These are phyloP conservation scores for Mangifera indica DNA, from an alignment of 345 rosid species.

Conservation along the genomic window DNA sequence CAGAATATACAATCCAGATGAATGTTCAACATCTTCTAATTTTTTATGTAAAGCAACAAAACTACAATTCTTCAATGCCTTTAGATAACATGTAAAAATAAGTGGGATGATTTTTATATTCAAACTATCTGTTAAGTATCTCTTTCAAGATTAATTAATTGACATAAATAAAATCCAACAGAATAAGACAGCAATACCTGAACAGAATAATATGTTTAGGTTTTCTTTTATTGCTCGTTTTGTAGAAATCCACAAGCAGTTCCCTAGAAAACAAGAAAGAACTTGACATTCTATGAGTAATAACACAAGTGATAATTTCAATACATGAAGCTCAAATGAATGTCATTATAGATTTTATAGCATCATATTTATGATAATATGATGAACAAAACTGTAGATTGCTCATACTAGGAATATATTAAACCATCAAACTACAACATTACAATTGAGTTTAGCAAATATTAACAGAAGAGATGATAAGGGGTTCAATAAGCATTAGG, in stretches of 20 bases:
- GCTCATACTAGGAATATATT: neutral
- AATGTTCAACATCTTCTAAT: neutral
- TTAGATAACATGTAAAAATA: neutral
- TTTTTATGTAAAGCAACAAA: neutral
- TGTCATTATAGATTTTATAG: neutral
- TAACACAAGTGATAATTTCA: neutral
- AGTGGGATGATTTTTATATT: neutral
- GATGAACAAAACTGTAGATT: neutral
- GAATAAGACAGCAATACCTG: slow-evolving; percentile 45
- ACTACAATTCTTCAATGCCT: neutral
- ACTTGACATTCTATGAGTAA: slow-evolving; percentile 4
- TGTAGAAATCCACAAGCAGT: slow-evolving; percentile 60
- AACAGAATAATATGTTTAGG: slow-evolving; percentile 79
- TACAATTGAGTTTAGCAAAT: neutral
- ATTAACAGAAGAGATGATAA: neutral
- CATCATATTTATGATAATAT: neutral
- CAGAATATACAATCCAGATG: neutral
- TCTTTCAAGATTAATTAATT: neutral
- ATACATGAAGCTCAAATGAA: neutral
- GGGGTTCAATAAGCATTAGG: neutral
- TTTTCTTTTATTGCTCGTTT: slow-evolving; percentile 49
- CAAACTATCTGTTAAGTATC: neutral
- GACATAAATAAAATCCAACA: neutral
- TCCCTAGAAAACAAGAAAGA: slow-evolving; percentile 47
- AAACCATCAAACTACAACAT: neutral